Evolutionary conservation across 129 eudicot species (phyloP).

Genomic region (Silybum marianum): DNA sequence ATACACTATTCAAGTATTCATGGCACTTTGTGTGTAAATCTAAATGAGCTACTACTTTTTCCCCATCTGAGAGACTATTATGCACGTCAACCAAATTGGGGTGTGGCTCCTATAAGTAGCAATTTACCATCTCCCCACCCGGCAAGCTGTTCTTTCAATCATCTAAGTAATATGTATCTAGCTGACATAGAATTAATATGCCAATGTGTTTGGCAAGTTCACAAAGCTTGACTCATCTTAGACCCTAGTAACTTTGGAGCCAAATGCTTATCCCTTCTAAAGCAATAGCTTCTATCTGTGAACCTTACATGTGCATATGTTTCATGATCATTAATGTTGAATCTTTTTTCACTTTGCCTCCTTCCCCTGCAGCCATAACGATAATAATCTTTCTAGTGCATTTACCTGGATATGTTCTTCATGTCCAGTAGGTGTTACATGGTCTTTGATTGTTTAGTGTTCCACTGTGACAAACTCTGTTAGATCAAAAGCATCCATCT

Average conservation of each 20-base stretch:
- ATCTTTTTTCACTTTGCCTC: neutral
- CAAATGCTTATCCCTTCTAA: neutral
- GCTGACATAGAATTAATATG: neutral
- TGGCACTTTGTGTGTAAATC: neutral
- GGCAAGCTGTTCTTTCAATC: neutral
- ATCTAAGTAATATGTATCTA: constrained; percentile 5
- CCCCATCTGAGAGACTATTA: neutral
- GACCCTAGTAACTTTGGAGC: neutral
- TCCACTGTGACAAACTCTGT: neutral
- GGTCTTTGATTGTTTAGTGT: neutral
- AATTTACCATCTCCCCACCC: constrained; percentile 3
- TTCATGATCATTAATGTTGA: neutral
- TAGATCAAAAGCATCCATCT: neutral
- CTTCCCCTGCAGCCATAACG: neutral
- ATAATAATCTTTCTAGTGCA: neutral
- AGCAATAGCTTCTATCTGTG: neutral
- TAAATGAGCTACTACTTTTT: neutral
- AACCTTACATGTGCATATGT: neutral
- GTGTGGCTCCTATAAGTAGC: neutral
- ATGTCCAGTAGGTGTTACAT: neutral
- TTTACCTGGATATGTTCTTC: neutral
- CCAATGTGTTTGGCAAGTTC: neutral
- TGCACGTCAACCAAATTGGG: neutral
- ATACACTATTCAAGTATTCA: neutral
- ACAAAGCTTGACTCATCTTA: neutral